Conservation (phyloP, 257 asterid species). For the Jacaranda mimosifolia region DNA sequence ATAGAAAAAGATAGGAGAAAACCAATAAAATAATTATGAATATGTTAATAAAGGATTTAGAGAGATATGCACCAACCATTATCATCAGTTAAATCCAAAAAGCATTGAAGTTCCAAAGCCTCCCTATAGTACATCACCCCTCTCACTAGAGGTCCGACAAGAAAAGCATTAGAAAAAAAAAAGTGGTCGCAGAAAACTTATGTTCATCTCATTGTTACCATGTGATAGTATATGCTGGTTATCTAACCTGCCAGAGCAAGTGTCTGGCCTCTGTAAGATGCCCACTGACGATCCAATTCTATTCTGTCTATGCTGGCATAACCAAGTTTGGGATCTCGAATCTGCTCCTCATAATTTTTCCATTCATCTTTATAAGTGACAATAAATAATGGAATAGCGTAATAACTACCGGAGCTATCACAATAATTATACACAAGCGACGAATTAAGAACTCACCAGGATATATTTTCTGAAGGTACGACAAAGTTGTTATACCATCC, state of each 20-base stretch:
- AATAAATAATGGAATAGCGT: conserved; percentile 23
- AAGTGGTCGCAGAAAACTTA: conserved; percentile 7
- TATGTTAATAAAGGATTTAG: conserved; percentile 8
- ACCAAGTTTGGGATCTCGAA: conserved; percentile 60
- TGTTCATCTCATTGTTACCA: conserved; percentile 5
- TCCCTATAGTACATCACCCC: conserved; percentile 98
- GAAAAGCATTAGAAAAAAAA: conserved; percentile 15
- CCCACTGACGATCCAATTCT: conserved; percentile 90
- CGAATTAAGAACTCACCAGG: conserved; percentile 71
- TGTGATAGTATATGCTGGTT: conserved; percentile 18
- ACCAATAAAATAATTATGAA: neutral
- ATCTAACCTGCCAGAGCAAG: conserved; percentile 92
- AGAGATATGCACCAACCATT: conserved; percentile 65
- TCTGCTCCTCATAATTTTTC: conserved; percentile 83
- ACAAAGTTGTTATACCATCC: conserved; percentile 89
- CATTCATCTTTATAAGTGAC: conserved; percentile 68
- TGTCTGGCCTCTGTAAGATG: conserved; percentile 94
- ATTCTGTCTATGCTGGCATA: conserved; percentile 50
- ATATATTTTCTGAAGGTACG: conserved; percentile 92
- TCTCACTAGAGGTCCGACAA: conserved; percentile 65
- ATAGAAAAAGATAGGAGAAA: conserved; percentile 26
- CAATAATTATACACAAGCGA: conserved; percentile 20
- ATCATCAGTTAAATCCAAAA: conserved; percentile 88
- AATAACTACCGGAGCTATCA: conserved; percentile 35
- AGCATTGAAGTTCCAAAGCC: conserved; percentile 94